Percentiles rank a stretch among this genome's conserved stretches.
Conservation (phyloP, 2,329 filamentous ascomycete genomes). For the Zasmidium angulare region DNA sequence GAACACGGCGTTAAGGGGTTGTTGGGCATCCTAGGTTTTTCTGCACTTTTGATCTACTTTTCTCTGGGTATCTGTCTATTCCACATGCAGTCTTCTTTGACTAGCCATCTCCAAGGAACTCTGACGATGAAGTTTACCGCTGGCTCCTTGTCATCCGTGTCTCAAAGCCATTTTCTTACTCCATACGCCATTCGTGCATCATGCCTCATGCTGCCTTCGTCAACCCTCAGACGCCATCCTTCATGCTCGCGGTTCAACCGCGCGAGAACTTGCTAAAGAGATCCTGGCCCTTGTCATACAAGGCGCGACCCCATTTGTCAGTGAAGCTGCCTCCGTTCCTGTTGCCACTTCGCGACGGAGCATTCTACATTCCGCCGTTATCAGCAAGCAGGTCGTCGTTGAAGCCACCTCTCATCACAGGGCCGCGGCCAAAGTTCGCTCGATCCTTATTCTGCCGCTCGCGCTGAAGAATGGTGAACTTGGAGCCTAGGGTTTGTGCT, state of each 20-base stretch:
- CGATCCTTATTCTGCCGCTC: constrained; percentile 39
- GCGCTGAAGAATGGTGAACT: constrained; percentile 55
- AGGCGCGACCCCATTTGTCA: not conserved
- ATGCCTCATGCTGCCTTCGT: not conserved
- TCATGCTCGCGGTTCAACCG: not conserved
- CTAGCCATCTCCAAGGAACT: not conserved
- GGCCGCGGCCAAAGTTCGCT: constrained; percentile 9
- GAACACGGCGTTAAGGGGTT: not conserved
- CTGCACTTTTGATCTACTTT: too few species aligned
- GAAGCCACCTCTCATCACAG: constrained; percentile 9
- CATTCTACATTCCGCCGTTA: constrained; percentile 19
- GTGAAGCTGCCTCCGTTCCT: not conserved
- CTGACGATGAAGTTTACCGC: too few species aligned
- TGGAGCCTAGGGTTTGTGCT: constrained; percentile 72
- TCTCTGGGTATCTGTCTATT: not conserved
- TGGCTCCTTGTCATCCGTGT: not conserved
- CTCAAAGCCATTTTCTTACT: not conserved
- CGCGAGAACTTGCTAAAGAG: not conserved
- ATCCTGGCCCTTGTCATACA: not conserved
- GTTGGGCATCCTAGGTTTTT: not conserved
- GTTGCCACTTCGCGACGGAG: not conserved
- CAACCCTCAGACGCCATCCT: not conserved
- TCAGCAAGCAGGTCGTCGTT: constrained; percentile 20
- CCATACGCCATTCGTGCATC: not conserved
- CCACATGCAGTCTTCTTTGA: not conserved